Percentiles rank a stretch among this genome's conserved stretches.
Conservation (phyloP, 495 filamentous ascomycete species). For the Neurospora hispaniola region DNA sequence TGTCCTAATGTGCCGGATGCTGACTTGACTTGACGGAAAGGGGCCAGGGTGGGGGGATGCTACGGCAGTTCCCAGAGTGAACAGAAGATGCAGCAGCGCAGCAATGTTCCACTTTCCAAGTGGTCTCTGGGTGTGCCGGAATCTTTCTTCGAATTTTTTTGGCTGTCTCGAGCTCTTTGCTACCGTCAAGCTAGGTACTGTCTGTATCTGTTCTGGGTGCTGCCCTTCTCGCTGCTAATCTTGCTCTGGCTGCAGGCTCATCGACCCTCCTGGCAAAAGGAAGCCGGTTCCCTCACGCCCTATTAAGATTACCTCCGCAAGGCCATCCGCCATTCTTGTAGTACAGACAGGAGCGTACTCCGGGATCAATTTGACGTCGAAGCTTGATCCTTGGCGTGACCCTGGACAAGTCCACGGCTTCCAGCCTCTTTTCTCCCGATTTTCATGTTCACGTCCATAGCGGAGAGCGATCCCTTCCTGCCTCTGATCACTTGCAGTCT, state of each 20-base stretch:
- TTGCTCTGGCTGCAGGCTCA: conserved; percentile 17
- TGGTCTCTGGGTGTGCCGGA: conserved; percentile 20
- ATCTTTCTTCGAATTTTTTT: conserved; percentile 30
- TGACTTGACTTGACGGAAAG: background rate
- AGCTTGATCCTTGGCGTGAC: conserved; percentile 12
- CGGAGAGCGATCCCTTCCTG: conserved; percentile 2
- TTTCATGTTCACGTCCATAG: conserved; percentile 2
- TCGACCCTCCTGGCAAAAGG: conserved; percentile 4
- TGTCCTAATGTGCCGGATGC: background rate
- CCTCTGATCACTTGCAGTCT: conserved; percentile 3
- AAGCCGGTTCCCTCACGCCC: conserved; percentile 21
- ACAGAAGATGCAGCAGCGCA: conserved; percentile 26
- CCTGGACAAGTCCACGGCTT: background rate
- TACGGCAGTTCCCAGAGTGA: conserved; percentile 24
- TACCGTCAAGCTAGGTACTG: conserved; percentile 51
- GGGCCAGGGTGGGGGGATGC: conserved; percentile 9
- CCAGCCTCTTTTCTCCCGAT: conserved; percentile 17
- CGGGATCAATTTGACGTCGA: conserved; percentile 11
- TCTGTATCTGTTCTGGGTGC: conserved; percentile 18
- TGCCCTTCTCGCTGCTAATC: conserved; percentile 43
- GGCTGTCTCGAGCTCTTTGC: conserved; percentile 42
- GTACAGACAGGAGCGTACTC: conserved; percentile 30
- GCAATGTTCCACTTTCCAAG: conserved; percentile 12
- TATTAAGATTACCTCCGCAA: conserved; percentile 37
- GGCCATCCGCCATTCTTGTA: conserved; percentile 22